Evolutionary conservation across 306 rosid species (phyloP), one percentile per base, ranked within the genome.

Genomic region (Styphnolobium japonicum): DNA sequence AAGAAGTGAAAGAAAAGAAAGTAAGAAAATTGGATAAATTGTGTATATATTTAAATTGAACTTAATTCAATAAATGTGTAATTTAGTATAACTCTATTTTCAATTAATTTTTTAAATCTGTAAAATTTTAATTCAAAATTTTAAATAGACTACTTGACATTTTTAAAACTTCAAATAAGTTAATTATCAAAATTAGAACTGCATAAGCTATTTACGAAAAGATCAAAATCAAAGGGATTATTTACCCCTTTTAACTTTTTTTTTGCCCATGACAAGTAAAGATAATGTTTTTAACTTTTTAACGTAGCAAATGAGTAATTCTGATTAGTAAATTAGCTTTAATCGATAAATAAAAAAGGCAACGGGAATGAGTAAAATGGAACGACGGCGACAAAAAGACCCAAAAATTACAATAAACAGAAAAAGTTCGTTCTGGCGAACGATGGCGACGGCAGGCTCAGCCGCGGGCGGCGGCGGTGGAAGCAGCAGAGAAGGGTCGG

Each of bases 401-500:
- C 72, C 77, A 61, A 60, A 65, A 9, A 18, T 29, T 19, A 1
- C 51, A 42, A n/a, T 4, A 4, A 63, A 42, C 67, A 10, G 31
- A 18, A 56, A 5, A 61, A n/a, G 27, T 23, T 37, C 80, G 16
- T 52, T 77, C 46, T 63, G 66, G 86, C 75, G 81, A 85, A 48
- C 37, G 33, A 90, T 92, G 98, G 86, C 96, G 76, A 75, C 88
- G 11, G 39, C 67, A 2, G 78, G 22, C 73, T 71, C 89, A 16
- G 29, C 84, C 10, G 6, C 77, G 4, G 80, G 83, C 5, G 73
- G 89, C 21, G 69, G 76, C 25, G 31, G 67, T 0, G 37, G 25
- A n/a, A n/a, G n/a, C 75, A 83, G 78, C 76, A 63, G 89, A 72
- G 88, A 85, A 58, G 90, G 84, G 9, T 77, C 93, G 46, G 92